phyloP scores from a whole-genome alignment of 495 filamentous ascomycete species.

The Apodospora peruviana region DNA sequence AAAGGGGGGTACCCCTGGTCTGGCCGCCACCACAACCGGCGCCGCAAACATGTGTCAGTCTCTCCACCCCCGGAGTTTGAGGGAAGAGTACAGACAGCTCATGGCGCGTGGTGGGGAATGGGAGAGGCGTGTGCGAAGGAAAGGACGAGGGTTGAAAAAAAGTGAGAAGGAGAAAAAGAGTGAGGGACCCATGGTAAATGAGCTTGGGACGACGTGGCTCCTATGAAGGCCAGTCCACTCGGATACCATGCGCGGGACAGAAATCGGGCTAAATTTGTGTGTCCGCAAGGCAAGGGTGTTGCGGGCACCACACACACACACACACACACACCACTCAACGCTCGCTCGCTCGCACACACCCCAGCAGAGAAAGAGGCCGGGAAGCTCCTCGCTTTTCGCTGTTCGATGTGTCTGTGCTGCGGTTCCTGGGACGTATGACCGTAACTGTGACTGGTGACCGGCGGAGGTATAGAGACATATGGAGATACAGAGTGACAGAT shows the following conservation, averaged over 20 bases:
- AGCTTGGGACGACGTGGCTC: slow-evolving; percentile 35
- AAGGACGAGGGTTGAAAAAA: too few species aligned
- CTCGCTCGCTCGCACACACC: not conserved
- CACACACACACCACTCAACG: slow-evolving; percentile 5
- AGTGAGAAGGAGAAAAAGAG: not conserved
- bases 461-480: not conserved
- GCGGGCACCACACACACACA: slow-evolving; percentile 4
- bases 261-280: slow-evolving; percentile 25
- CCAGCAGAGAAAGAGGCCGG: not conserved
- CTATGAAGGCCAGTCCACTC: slow-evolving; percentile 25
- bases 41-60: slow-evolving; percentile 9
- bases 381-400: not conserved
- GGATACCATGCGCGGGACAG: slow-evolving; percentile 21
- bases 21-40: too few species aligned
- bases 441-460: slow-evolving; percentile 13
- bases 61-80: not conserved
- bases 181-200: slow-evolving; percentile 16
- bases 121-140: slow-evolving; percentile 17
- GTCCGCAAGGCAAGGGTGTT: slow-evolving; percentile 25
- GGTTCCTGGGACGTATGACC: slow-evolving; percentile 24
- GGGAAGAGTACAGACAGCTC: slow-evolving; percentile 7
- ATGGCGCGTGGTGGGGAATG: slow-evolving; percentile 28
- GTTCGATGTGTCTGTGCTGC: not conserved
- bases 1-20: slow-evolving; percentile 7
- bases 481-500: too few species aligned